Evolutionary conservation across 2,329 filamentous ascomycete genomes (phyloP).

Genomic region (Epichloe aotearoae): DNA sequence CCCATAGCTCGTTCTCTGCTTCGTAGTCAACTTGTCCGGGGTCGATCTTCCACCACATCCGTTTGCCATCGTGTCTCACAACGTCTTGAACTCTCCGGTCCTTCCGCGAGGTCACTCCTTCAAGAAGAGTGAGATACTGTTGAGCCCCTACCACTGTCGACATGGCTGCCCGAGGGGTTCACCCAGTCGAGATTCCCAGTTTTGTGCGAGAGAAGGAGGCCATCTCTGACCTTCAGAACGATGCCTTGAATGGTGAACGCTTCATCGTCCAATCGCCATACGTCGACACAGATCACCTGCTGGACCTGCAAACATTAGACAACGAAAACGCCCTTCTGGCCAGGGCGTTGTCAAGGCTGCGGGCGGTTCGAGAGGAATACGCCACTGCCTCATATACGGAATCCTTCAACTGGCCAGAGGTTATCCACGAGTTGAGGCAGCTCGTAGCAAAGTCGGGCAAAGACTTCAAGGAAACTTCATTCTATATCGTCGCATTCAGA

Average conservation of each 20-base stretch:
- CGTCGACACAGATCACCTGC: constrained; percentile 52
- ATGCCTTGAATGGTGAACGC: constrained; percentile 10
- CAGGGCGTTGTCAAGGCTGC: constrained; percentile 52
- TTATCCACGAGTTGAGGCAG: constrained; percentile 44
- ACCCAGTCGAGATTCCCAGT: constrained; percentile 13
- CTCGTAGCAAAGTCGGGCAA: constrained; percentile 33
- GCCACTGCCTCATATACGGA: constrained; percentile 60
- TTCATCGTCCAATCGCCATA: constrained; percentile 63
- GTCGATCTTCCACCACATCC: not conserved
- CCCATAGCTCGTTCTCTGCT: not conserved
- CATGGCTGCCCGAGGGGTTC: constrained; percentile 17
- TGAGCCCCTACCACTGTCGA: constrained; percentile 1
- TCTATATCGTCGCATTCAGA: constrained; percentile 78
- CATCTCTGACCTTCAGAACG: constrained; percentile 15
- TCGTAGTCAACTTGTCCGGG: not conserved
- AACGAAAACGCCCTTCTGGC: constrained; percentile 56
- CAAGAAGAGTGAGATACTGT: not conserved
- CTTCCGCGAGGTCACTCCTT: not conserved
- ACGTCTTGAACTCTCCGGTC: not conserved
- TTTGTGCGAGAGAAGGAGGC: constrained; percentile 14
- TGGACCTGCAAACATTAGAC: constrained; percentile 57
- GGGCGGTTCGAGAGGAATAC: constrained; percentile 54
- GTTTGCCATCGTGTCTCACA: not conserved
- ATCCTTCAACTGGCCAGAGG: constrained; percentile 62
- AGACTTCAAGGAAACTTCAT: constrained; percentile 48